A percentile compares a stretch with the other conserved stretches of the same genome.
Evolutionary conservation across 768 basidiomycete genomes (phyloP).

Genomic region (Naganishia onofrii): DNA sequence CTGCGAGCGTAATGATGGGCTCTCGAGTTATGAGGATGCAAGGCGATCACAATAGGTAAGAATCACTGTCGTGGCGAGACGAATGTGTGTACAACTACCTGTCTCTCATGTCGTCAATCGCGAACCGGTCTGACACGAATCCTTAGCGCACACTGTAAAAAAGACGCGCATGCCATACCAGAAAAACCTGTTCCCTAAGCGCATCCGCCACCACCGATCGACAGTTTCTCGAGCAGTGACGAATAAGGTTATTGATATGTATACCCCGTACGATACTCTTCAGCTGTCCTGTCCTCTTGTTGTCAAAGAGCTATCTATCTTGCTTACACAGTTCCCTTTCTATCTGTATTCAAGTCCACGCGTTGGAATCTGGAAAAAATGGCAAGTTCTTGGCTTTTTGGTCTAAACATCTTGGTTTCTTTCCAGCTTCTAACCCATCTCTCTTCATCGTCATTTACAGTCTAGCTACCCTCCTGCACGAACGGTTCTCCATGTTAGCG

Average conservation of each 20-base stretch:
- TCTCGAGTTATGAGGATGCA: background rate
- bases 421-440: background rate
- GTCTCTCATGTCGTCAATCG: background rate
- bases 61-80: background rate
- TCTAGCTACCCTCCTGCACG: background rate
- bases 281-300: background rate
- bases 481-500: constrained; percentile 48
- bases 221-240: constrained; percentile 2
- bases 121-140: background rate
- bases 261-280: background rate
- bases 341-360: background rate
- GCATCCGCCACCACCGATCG: constrained; percentile 22
- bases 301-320: background rate
- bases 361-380: background rate
- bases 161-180: background rate
- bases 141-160: background rate
- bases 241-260: background rate
- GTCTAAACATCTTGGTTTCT: background rate
- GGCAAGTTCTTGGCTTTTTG: background rate
- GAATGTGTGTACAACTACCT: background rate
- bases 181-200: constrained; percentile 12
- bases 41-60: background rate
- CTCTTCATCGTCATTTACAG: background rate
- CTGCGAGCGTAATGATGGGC: background rate
- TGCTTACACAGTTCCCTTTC: no score